Conservation (phyloP, 2,329 filamentous ascomycete genomes). For the Cordyceps sp. region DNA sequence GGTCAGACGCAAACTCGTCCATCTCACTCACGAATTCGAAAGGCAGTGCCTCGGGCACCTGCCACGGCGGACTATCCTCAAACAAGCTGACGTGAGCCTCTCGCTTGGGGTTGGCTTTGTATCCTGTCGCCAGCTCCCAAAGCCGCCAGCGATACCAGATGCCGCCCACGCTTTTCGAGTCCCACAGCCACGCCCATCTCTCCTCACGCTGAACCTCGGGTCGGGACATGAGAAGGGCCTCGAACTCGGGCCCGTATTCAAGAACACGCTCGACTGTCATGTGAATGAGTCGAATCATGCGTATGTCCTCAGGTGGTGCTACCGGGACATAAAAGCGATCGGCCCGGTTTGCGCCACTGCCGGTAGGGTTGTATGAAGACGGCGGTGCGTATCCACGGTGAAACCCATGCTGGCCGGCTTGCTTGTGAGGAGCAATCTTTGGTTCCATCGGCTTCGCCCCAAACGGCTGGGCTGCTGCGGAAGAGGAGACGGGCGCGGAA, state of each 20-base stretch:
- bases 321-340: conserved; percentile 52
- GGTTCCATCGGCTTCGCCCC: conserved; percentile 53
- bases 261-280: conserved; percentile 70
- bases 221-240: conserved; percentile 79
- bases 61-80: conserved; percentile 64
- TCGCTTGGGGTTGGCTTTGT: conserved; percentile 25
- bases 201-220: conserved; percentile 72
- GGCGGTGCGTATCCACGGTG: conserved; percentile 61
- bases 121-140: conserved; percentile 69
- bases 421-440: conserved; percentile 10
- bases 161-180: conserved; percentile 60
- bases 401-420: conserved; percentile 25
- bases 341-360: conserved; percentile 24
- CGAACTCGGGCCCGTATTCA: conserved; percentile 70
- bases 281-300: conserved; percentile 69
- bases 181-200: conserved; percentile 90
- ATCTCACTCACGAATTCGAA: conserved; percentile 69
- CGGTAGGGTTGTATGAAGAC: conserved; percentile 39
- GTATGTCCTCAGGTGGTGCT: conserved; percentile 59
- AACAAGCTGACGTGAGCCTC: conserved; percentile 50
- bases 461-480: conserved; percentile 44
- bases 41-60: conserved; percentile 55
- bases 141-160: conserved; percentile 88
- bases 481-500: conserved; percentile 18
- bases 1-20: conserved; percentile 66